Conservation (phyloP, 78 protist species). For the Dictyostelium firmibasis region DNA sequence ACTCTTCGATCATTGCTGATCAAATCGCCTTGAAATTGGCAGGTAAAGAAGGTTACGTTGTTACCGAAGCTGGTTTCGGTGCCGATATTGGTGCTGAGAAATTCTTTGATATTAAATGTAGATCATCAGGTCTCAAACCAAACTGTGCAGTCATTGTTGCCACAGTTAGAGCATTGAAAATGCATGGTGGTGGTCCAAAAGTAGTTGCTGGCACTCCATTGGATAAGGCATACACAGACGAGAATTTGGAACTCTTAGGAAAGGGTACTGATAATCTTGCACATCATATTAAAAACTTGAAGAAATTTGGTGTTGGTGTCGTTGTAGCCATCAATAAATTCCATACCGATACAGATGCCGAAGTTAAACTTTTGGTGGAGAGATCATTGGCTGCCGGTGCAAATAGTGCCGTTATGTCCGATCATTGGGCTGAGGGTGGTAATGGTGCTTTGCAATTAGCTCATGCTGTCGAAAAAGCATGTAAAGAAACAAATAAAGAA, state of each 20-base stretch:
- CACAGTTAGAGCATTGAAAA: slow-evolving; percentile 97
- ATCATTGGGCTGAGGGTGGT: slow-evolving; percentile 96
- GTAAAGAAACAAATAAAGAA: slow-evolving; percentile 38
- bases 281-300: slow-evolving; percentile 82
- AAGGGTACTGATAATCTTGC: slow-evolving; percentile 86
- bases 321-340: slow-evolving; percentile 95
- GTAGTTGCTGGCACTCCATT: slow-evolving; percentile 90
- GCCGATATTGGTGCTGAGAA: slow-evolving; percentile 97
- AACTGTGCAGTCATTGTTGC: slow-evolving; percentile 93
- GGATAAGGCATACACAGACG: slow-evolving; percentile 65
- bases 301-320: slow-evolving; percentile 93
- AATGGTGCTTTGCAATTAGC: slow-evolving; percentile 95
- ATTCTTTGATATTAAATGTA: slow-evolving; percentile 98
- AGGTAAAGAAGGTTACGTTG: slow-evolving; percentile 94
- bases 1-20: slow-evolving; percentile 96
- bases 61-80: slow-evolving; percentile 98
- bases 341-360: slow-evolving; percentile 63
- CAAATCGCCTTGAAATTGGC: slow-evolving; percentile 95
- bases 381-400: slow-evolving; percentile 91
- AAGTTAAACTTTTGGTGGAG: slow-evolving; percentile 63
- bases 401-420: slow-evolving; percentile 84
- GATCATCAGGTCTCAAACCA: slow-evolving; percentile 90
- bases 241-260: slow-evolving; percentile 78
- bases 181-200: slow-evolving; percentile 96
- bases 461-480: slow-evolving; percentile 88